These are phyloP conservation scores for Magnolia changhungtana DNA, from an alignment of 164 flowering plant species.

Conservation along the genomic window DNA sequence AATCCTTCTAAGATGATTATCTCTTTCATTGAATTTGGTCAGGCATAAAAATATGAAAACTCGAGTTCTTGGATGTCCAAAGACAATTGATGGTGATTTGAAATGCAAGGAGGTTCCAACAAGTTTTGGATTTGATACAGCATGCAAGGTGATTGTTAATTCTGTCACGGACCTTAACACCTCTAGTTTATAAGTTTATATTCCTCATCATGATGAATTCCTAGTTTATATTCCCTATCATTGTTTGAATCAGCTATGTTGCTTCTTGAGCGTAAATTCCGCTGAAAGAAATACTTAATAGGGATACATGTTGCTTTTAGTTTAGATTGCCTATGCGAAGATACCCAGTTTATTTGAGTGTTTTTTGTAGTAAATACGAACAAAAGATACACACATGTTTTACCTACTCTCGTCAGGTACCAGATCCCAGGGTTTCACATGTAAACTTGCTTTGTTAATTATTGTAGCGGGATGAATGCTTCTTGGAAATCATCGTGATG, in stretches of 20 bases:
- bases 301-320: neutral
- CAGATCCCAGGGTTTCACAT: too few relatives aligned
- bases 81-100: conserved; percentile 95
- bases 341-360: neutral
- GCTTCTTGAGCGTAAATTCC: neutral
- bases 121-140: conserved; percentile 98
- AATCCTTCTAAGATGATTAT: neutral
- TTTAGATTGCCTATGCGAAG: neutral
- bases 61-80: conserved; percentile 85
- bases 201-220: too few relatives aligned
- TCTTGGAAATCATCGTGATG: too few relatives aligned
- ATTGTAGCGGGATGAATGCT: too few relatives aligned
- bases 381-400: too few relatives aligned
- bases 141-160: conserved; percentile 69
- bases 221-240: neutral
- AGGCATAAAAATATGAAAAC: conserved; percentile 73
- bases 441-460: too few relatives aligned
- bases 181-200: too few relatives aligned
- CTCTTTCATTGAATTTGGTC: conserved; percentile 4
- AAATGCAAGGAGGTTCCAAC: conserved; percentile 91
- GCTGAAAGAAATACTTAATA: neutral
- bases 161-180: neutral
- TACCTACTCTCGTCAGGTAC: too few relatives aligned
- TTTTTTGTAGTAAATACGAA: too few relatives aligned
- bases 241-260: neutral